Evolutionary conservation across 768 basidiomycete genomes (phyloP).

Genomic region (Termitomyces sp.): DNA sequence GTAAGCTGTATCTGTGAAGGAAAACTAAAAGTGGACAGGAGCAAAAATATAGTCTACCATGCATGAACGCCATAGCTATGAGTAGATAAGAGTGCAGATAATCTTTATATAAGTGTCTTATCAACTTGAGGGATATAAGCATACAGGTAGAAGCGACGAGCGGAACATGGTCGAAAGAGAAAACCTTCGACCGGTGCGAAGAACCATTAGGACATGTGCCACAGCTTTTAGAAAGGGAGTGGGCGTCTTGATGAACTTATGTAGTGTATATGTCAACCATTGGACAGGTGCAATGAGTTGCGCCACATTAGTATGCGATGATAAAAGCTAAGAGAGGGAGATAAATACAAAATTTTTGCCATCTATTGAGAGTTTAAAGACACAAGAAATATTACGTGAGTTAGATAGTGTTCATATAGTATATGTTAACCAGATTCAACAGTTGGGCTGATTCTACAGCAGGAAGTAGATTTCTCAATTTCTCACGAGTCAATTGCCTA

Average conservation of each 20-base stretch:
- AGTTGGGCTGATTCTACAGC: background rate
- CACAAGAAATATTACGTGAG: background rate
- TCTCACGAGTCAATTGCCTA: background rate
- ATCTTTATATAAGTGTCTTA: background rate
- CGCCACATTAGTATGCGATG: background rate
- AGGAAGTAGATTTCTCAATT: background rate
- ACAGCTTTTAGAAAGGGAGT: too few relatives aligned
- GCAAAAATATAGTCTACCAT: background rate
- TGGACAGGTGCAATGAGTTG: background rate
- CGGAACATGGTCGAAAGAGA: background rate
- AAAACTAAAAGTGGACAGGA: background rate
- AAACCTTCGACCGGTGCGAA: background rate
- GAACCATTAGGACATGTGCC: background rate
- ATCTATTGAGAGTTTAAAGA: background rate
- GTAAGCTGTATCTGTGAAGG: background rate
- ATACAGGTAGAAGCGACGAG: background rate
- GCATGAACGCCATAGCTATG: background rate
- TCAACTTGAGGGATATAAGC: background rate
- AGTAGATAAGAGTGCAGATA: background rate
- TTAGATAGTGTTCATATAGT: background rate
- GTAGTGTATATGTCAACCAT: background rate
- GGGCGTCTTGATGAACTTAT: too few relatives aligned
- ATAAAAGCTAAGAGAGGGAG: background rate
- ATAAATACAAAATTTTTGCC: background rate
- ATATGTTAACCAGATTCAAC: background rate